Base-by-base conservation (phyloP, 2,329 filamentous ascomycete species). In the Mariannaea sp. region DNA sequence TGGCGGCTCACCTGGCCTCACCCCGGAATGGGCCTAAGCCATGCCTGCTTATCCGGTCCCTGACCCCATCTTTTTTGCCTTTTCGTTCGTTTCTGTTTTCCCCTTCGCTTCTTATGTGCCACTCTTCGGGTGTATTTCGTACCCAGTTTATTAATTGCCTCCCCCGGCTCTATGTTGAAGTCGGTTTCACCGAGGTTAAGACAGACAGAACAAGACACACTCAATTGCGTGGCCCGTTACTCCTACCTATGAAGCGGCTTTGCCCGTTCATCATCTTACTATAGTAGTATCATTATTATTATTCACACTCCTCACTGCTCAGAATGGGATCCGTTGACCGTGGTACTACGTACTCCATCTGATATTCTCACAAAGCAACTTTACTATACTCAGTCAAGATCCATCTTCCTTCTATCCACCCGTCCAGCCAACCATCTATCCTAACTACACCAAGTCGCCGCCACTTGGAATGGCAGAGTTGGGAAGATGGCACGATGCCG, bases 141-240 rank as follows among this genome's bases (percentile, higher is more conserved):
- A 32, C 29, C 13, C 29, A 12, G 29, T 32, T 13, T 12, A 13
- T n/a, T 32, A 8, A 12, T 8, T 10, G 29, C 29, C 29, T 32
- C 26, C 38, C 32, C 47, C 32, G 52, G 36, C 35, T 39, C 45
- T 55, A 7, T 29, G 43, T 56, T 45, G 57, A 49, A 39, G 57
- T 24, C 29, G 44, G 42, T 58, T 65, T 65, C 62, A 65, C 62
- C 62, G 62, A 65, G 62, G 62, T 64, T 61, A 64, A 53, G 43
- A 47, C 30, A 20, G 17, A 39, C 4, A 3, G 19, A 22, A 8
- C 13, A 32, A 12, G 7, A 32, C 13, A 12, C 4, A 32, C 5
- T n/a, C 5, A 13, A 12, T 19, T 10, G 5, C 17, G 32, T 35
- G 9, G 5, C 40, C 35, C 20, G 27, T 44, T 30, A 38, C 27